Evolutionary conservation across 2,329 filamentous ascomycete genomes (phyloP), one percentile per base, ranked within the genome.

Genomic region (Penicillium sp.): DNA sequence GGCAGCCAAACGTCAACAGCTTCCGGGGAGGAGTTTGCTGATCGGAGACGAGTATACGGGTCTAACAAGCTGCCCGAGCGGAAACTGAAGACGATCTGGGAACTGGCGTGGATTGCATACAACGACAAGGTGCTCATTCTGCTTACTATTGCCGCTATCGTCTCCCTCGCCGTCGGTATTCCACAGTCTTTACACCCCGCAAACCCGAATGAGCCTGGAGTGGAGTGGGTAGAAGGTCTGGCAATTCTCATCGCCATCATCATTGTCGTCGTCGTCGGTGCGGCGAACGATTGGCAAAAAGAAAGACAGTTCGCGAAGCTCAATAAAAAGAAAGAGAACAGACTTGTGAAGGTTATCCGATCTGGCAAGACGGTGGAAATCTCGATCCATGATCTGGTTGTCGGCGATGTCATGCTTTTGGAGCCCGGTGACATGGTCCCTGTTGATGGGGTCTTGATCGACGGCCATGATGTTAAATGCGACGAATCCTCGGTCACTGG

Each of bases 181-280:
- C 89, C 88, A 58, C 83, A 89, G 60, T 82, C 84, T 1, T 75
- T 85, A 41, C 52, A 58, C 28, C 80, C 78, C 13, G 75, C 77
- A 2, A 60, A 71, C n/a, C 71, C 76, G 38, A 65, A 74, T 4
- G 66, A 74, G 8, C 69, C 81, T 5, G 77, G 77, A 28, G 82
- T 88, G 10, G 84, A 89, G 64, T 91, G 87, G 87, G 84, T 89
- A 4, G 87, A 91, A 67, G 86, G 86, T 53, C 82, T 89, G 9
- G 86, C 87, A 6, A 89, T 90, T 53, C 82, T 89, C 35, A 78
- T 85, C 18, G 87, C 86, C 41, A 87, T 90, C 50, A 63, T 84
- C 13, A 83, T 90, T 52, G 87, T 90, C 38, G 84, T 89, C 3
- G 67, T 85, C 16, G 86, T 88, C 16, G 86, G 85, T 50, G 86